phyloP scores from a whole-genome alignment of 345 rosid genomes.

The Eutrema heterophyllum region DNA sequence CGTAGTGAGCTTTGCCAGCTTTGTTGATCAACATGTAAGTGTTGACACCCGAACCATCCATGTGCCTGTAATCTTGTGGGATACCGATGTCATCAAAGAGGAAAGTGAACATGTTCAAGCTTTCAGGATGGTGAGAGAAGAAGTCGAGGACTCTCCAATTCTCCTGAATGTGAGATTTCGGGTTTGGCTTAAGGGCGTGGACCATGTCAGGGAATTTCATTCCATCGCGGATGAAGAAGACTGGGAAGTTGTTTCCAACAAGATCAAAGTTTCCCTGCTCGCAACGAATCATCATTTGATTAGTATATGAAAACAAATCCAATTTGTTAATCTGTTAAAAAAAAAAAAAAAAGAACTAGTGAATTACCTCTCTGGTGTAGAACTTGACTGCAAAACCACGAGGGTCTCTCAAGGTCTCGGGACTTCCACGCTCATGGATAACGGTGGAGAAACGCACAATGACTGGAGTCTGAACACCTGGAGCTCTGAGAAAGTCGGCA shows the following conservation, averaged over 20 bases:
- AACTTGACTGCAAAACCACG: conserved; percentile 93
- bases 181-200: conserved; percentile 92
- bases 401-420: conserved; percentile 89
- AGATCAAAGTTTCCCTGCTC: conserved; percentile 95
- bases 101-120: conserved; percentile 82
- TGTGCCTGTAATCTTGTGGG: conserved; percentile 92
- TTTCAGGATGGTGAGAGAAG: conserved; percentile 93
- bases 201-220: conserved; percentile 96
- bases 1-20: conserved; percentile 74
- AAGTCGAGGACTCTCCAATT: conserved; percentile 92
- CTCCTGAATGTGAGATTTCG: conserved; percentile 93
- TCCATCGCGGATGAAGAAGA: conserved; percentile 92
- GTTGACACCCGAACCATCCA: conserved; percentile 94
- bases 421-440: conserved; percentile 91
- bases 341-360: background rate
- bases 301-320: background rate
- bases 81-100: conserved; percentile 87
- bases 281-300: background rate
- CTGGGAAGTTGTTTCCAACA: conserved; percentile 97
- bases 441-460: conserved; percentile 92
- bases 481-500: conserved; percentile 86
- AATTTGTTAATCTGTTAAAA: background rate
- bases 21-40: conserved; percentile 82
- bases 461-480: conserved; percentile 88
- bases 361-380: conserved; percentile 80